Conservation (phyloP, 2,329 filamentous ascomycete genomes). For the Penicillium glabrum region DNA sequence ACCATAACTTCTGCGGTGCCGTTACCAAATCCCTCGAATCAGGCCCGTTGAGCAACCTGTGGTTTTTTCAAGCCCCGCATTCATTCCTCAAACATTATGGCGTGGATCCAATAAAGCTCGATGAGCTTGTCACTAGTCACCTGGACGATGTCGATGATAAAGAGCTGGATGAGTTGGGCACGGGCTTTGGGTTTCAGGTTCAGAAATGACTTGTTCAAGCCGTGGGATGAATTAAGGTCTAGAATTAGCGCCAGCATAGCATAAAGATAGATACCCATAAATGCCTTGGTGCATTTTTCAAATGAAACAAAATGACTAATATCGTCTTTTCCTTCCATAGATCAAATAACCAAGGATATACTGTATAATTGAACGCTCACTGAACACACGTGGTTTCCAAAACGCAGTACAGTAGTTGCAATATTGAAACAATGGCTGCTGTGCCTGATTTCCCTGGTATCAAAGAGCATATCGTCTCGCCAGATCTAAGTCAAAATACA, state of each 20-base stretch:
- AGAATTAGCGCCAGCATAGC: background rate
- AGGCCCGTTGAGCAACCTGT: background rate
- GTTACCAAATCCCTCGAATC: background rate
- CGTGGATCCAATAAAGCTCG: background rate
- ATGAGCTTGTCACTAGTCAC: background rate
- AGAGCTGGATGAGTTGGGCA: background rate
- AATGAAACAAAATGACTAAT: background rate
- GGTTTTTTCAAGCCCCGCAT: background rate
- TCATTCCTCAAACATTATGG: background rate
- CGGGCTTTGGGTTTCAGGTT: background rate
- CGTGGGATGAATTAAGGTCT: background rate
- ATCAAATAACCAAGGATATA: no score
- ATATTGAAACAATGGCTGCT: no score
- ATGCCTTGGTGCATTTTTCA: background rate
- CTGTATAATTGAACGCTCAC: background rate
- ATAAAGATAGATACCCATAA: background rate
- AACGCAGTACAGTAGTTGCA: no score
- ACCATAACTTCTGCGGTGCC: background rate
- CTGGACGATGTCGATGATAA: constrained; percentile 1
- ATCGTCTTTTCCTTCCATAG: no score
- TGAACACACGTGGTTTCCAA: no score
- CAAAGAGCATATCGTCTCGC: no score
- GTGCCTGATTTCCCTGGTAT: no score
- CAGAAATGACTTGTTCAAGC: background rate
- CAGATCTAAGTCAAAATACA: no score